Evolutionary conservation across 768 basidiomycete genomes (phyloP).

Genomic region (Lactifluus echinatus): DNA sequence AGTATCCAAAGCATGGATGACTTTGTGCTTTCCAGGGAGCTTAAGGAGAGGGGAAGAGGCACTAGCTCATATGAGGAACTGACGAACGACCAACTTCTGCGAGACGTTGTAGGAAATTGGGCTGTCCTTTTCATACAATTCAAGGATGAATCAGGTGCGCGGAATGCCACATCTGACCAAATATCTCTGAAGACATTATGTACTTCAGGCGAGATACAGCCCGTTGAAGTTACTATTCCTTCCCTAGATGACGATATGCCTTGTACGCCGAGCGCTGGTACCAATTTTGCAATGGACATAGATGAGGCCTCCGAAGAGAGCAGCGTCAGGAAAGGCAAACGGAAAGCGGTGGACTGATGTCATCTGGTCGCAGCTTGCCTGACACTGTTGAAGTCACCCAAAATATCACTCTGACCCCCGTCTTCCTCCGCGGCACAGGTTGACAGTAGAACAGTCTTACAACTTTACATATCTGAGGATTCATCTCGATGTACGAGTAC

Average conservation of each 20-base stretch:
- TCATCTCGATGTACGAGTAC: background rate
- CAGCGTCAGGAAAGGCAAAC: conserved; percentile 50
- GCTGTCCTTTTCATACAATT: conserved; percentile 64
- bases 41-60: conserved; percentile 42
- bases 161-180: background rate
- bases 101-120: conserved; percentile 51
- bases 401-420: background rate
- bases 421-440: background rate
- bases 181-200: background rate
- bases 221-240: conserved; percentile 51
- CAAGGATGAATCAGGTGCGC: conserved; percentile 52
- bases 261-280: conserved; percentile 6
- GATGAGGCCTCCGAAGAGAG: conserved; percentile 28
- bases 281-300: conserved; percentile 9
- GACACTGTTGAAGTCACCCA: background rate
- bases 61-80: conserved; percentile 47
- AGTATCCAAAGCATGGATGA: conserved; percentile 32
- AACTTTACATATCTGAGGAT: background rate
- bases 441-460: background rate
- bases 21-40: conserved; percentile 55
- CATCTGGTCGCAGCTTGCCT: background rate
- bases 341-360: conserved; percentile 38
- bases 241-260: conserved; percentile 45
- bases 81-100: conserved; percentile 37
- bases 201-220: conserved; percentile 42